Base-by-base conservation (phyloP, 2,329 filamentous ascomycete species). In the Cytospora piceae region DNA sequence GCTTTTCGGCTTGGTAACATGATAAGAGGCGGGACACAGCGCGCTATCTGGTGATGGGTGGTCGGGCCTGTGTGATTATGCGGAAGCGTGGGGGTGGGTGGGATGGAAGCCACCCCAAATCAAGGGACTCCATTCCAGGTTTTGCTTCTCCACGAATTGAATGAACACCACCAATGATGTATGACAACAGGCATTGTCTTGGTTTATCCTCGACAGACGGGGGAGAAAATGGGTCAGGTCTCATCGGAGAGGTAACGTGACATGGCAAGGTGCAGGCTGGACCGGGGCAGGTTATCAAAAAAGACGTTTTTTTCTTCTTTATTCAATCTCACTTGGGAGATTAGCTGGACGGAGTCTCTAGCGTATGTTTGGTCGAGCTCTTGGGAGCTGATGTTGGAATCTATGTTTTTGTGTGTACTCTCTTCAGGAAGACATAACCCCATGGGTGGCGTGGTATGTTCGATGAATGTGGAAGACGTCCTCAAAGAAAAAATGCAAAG, bases 1-100 rank as follows among this genome's bases (percentile, higher is more conserved):
- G n/a, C 8, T 24, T 49, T 24, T 17, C 17, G 11, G 9, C 4
- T 49, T 49, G n/a, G 9, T 14, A 49, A n/a, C 46, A 24, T 24
- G 3, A 5, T 14, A 20, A n/a, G 42, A 49, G 11, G n/a, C 9
- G 9, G 46, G n/a, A 24, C 7, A 24, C 46, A n/a, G 46, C 46
- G 22, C n/a, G n/a, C n/a, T 49, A 49, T 49, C n/a, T 49, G 46
- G 11, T 49, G 9, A 22, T 49, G 6, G 8, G 42, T 9, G 20
- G 42, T 49, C 42, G 42, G 20, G 22, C n/a, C 8, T 22, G 42
- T 52, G 52, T n/a, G 27, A 24, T 4, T 20, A 17, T 27, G 34
- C 34, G 42, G 34, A 29, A 62, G 60, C 55, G 52, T 62, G 37
- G 60, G 52, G 52, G 42, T 51, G 29, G 7, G 8, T 15, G n/a